These are phyloP conservation scores for Fragaria vesca DNA, from an alignment of 306 rosid species.

Conservation along the genomic window DNA sequence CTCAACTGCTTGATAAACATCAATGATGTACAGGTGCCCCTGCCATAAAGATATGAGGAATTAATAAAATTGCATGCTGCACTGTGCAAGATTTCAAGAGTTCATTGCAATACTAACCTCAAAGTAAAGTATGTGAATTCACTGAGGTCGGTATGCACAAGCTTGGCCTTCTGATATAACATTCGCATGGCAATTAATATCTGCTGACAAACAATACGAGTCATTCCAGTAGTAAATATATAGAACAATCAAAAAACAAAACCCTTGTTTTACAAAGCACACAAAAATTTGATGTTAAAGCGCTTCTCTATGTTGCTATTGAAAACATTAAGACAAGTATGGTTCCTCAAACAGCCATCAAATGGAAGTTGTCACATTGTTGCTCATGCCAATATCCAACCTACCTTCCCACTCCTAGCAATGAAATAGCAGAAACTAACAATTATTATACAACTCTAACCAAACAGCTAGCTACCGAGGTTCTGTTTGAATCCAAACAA, in stretches of 20 bases:
- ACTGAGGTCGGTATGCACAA: slow-evolving; percentile 92
- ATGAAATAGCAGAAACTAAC: not conserved
- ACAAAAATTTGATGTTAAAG: not conserved
- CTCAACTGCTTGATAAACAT: slow-evolving; percentile 93
- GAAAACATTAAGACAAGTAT: not conserved
- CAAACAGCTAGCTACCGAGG: too few relatives aligned
- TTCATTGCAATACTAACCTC: slow-evolving; percentile 47
- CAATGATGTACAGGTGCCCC: slow-evolving; percentile 87
- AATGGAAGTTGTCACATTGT: slow-evolving; percentile 79
- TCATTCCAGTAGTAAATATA: slow-evolving; percentile 1
- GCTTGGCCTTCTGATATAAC: slow-evolving; percentile 79
- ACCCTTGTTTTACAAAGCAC: not conserved
- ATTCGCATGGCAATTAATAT: slow-evolving; percentile 78
- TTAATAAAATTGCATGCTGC: not conserved
- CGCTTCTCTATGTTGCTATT: not conserved
- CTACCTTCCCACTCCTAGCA: slow-evolving; percentile 95
- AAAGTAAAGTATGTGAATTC: slow-evolving; percentile 78
- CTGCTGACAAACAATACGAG: slow-evolving; percentile 33
- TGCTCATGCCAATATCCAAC: slow-evolving; percentile 69
- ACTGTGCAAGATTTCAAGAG: not conserved
- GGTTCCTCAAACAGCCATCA: not conserved
- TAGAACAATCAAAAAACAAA: not conserved
- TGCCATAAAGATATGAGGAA: slow-evolving; percentile 27
- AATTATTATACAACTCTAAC: not conserved
- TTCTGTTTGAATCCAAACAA: too few relatives aligned